Evolutionary conservation across 352 stramenopile species (phyloP), one percentile per base, ranked within the genome.

Genomic region (Phytophthora podocarpi): DNA sequence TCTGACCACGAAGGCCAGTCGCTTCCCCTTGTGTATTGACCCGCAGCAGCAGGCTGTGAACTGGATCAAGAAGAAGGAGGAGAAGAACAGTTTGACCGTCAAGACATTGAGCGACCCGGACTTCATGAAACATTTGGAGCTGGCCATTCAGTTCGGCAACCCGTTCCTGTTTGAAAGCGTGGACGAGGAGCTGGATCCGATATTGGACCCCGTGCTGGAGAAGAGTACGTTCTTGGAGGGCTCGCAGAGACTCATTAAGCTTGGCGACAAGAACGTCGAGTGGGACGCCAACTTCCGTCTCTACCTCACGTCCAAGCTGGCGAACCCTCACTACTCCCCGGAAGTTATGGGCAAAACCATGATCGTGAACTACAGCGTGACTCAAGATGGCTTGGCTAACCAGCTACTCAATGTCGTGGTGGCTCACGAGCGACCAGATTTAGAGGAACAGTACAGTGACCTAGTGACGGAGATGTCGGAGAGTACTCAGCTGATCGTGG

Each of bases 311-410:
- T 98, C 91, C 4, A 98, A 98, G 61, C 76, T 98, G 15, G 90
- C 90, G 1, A 98, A 98, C 40, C 94, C 94, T 24, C 91, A 97
- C 63, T 98, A 98, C 66, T 97, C 87, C 0, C 94, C 94, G 5
- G 94, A 98, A 70, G 89, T 98, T 27, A 98, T 98, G 93, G 90
- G 93, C 23, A 98, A 98, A 54, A 98, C 93, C 0, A 98, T 97
- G 91, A 96, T 98, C 39, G 93, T 98, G 50, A 98, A 98, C 74
- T 98, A 98, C 74, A 95, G 85, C 51, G 95, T 98, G 6, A 98
- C 95, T 0, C 87, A 97, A 47, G 80, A 94, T 28, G 95, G 95
- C 0, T 66, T 98, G 3, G 87, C 91, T 0, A 97, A 98, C 65
- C 95, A 98, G 53, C 79, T 98, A 15, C 64, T 98, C 1, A 97